Conservation (phyloP, 768 basidiomycete species). For the Hebeloma cylindrosporum region DNA sequence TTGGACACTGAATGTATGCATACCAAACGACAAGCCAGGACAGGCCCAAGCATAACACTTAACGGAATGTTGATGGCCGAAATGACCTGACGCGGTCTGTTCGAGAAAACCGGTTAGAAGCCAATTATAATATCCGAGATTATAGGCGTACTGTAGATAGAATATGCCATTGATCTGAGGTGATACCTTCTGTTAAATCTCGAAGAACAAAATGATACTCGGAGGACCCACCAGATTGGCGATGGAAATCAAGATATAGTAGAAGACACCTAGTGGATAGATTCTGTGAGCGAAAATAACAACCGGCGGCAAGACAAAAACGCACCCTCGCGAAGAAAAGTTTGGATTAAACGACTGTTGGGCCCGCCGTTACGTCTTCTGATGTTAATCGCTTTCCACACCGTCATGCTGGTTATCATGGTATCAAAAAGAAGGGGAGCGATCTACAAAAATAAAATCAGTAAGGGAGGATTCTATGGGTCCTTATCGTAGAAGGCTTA, state of each 20-base stretch:
- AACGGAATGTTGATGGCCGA: constrained; percentile 84
- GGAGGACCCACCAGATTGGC: constrained; percentile 67
- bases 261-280: constrained; percentile 62
- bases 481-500: constrained; percentile 29
- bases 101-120: constrained; percentile 16
- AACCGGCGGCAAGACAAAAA: constrained; percentile 1
- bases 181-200: constrained; percentile 1
- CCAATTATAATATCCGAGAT: constrained; percentile 4
- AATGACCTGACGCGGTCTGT: constrained; percentile 76
- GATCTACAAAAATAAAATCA: constrained; percentile 46
- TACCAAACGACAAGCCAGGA: constrained; percentile 78
- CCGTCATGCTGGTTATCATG: constrained; percentile 76
- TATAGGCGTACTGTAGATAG: constrained; percentile 67
- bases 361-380: constrained; percentile 73
- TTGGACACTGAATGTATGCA: constrained; percentile 15
- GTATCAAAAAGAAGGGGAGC: constrained; percentile 83
- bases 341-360: constrained; percentile 78
- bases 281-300: not conserved
- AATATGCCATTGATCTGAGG: constrained; percentile 74
- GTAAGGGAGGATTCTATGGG: not conserved
- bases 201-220: not conserved
- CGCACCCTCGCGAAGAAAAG: constrained; percentile 78
- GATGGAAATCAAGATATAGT: constrained; percentile 83
- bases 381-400: constrained; percentile 77
- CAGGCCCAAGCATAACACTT: constrained; percentile 80